These are phyloP conservation scores for Fusarium humuli DNA, from an alignment of 2,329 filamentous ascomycete genomes.

Conservation along the genomic window DNA sequence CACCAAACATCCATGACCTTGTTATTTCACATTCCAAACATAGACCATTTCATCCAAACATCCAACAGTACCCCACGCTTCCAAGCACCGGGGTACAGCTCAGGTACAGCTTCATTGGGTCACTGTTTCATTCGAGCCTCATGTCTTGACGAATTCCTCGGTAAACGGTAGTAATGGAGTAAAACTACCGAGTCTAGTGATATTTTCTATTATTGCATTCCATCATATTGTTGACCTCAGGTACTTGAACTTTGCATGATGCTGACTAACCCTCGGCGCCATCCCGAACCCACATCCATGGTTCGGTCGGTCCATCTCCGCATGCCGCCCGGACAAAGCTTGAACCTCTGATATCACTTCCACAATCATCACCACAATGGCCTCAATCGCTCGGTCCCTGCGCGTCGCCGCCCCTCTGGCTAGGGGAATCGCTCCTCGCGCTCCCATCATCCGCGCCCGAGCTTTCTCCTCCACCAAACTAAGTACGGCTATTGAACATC, in stretches of 20 bases:
- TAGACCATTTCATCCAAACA: background rate
- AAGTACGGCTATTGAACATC: slow-evolving; percentile 43
- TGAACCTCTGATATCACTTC: slow-evolving; percentile 39
- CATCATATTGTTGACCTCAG: background rate
- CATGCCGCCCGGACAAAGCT: slow-evolving; percentile 36
- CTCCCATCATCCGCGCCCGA: slow-evolving; percentile 56
- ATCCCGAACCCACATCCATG: slow-evolving; percentile 30
- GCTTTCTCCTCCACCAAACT: slow-evolving; percentile 56
- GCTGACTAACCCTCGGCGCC: slow-evolving; percentile 36
- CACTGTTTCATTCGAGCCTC: slow-evolving; percentile 13
- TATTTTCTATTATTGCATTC: background rate
- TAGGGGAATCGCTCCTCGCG: slow-evolving; percentile 54
- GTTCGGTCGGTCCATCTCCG: slow-evolving; percentile 32
- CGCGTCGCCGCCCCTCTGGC: slow-evolving; percentile 62
- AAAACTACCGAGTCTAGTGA: background rate
- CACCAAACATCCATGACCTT: slow-evolving; percentile 1
- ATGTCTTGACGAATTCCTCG: slow-evolving; percentile 4
- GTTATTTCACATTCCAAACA: slow-evolving; percentile 10
- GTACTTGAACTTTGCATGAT: slow-evolving; percentile 10
- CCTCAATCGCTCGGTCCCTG: slow-evolving; percentile 70
- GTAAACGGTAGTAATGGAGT: background rate
- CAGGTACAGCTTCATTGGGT: slow-evolving; percentile 12
- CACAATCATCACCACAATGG: slow-evolving; percentile 58
- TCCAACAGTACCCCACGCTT: slow-evolving; percentile 12
- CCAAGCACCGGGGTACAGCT: background rate